A percentile compares a stretch with the other conserved stretches of the same genome.
Conservation (phyloP, 805 yeast species). For the Cyberlindnera xylosilytica region DNA sequence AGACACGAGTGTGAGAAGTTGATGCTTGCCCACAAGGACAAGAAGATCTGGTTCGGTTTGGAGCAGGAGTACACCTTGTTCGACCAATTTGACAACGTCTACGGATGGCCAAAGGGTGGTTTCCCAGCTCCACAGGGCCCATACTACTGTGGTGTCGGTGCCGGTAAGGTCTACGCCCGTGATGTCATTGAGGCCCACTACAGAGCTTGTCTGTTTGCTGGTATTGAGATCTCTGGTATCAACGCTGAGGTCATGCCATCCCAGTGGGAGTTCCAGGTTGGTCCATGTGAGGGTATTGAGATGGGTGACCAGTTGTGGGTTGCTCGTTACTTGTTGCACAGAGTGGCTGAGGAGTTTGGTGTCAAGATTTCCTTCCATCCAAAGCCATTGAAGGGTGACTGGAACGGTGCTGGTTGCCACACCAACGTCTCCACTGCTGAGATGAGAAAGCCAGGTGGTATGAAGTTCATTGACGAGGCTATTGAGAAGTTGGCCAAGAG, state of each 20-base stretch:
- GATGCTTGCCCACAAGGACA: slow-evolving; percentile 85
- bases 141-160: slow-evolving; percentile 99
- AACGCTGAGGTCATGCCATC: slow-evolving; percentile 99
- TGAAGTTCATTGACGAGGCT: slow-evolving; percentile 90
- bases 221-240: slow-evolving; percentile 89
- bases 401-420: slow-evolving; percentile 99
- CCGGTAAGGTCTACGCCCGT: slow-evolving; percentile 97
- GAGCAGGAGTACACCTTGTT: slow-evolving; percentile 98
- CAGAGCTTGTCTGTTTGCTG: slow-evolving; percentile 95
- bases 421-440: slow-evolving; percentile 91
- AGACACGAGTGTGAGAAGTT: slow-evolving; percentile 95
- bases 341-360: slow-evolving; percentile 98
- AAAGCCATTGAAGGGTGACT: slow-evolving; percentile 97
- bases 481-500: slow-evolving; percentile 91
- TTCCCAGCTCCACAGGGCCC: slow-evolving; percentile 99
- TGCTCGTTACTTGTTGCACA: slow-evolving; percentile 86
- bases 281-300: slow-evolving; percentile 91
- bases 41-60: slow-evolving; percentile 93
- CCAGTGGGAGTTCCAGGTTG: slow-evolving; percentile 99
- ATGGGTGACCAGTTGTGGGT: slow-evolving; percentile 99
- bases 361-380: slow-evolving; percentile 99
- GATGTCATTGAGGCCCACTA: slow-evolving; percentile 99
- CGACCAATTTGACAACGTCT: slow-evolving; percentile 84
- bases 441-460: slow-evolving; percentile 96
- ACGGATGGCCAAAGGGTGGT: slow-evolving; percentile 99